phyloP scores from a whole-genome alignment of 116 monocot genomes.

The Zostera marina region DNA sequence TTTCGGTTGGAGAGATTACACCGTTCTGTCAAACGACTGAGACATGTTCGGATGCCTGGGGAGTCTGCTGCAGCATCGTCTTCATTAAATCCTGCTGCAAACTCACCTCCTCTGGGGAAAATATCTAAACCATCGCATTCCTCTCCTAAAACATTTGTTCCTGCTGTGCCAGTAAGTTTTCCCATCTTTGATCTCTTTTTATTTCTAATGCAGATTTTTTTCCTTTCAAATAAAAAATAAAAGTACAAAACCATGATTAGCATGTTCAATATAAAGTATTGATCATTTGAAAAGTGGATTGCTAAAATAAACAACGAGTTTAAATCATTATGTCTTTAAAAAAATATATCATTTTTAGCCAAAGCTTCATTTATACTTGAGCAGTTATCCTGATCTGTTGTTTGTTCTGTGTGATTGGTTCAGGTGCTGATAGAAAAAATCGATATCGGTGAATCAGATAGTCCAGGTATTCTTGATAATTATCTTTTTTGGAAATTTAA shows the following conservation, averaged over 20 bases:
- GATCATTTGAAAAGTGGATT: too few relatives aligned
- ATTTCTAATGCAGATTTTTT: not conserved
- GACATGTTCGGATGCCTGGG: conserved; percentile 60
- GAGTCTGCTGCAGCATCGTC: conserved; percentile 40
- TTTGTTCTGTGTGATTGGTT: conserved; percentile 1
- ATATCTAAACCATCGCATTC: conserved; percentile 30
- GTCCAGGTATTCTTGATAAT: conserved; percentile 34
- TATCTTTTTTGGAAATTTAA: not conserved
- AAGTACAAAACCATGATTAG: too few relatives aligned
- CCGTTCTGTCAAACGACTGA: conserved; percentile 84
- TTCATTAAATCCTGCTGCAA: conserved; percentile 25
- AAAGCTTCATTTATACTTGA: not conserved
- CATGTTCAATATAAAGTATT: too few relatives aligned
- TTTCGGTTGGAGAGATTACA: conserved; percentile 73
- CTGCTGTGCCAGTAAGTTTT: conserved; percentile 50
- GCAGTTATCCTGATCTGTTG: not conserved
- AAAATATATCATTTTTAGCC: too few relatives aligned
- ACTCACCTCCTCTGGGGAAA: conserved; percentile 63
- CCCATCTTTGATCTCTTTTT: not conserved
- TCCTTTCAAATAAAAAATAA: too few relatives aligned
- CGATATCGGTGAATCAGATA: conserved; percentile 72
- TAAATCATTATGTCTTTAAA: too few relatives aligned
- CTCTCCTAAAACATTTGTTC: conserved; percentile 29
- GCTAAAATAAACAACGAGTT: too few relatives aligned
- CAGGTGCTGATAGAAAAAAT: conserved; percentile 84